A percentile compares a stretch with the other conserved stretches of the same genome.
These are phyloP conservation scores for Mycena capillaripes DNA, from an alignment of 768 basidiomycete genomes.

Conservation along the genomic window DNA sequence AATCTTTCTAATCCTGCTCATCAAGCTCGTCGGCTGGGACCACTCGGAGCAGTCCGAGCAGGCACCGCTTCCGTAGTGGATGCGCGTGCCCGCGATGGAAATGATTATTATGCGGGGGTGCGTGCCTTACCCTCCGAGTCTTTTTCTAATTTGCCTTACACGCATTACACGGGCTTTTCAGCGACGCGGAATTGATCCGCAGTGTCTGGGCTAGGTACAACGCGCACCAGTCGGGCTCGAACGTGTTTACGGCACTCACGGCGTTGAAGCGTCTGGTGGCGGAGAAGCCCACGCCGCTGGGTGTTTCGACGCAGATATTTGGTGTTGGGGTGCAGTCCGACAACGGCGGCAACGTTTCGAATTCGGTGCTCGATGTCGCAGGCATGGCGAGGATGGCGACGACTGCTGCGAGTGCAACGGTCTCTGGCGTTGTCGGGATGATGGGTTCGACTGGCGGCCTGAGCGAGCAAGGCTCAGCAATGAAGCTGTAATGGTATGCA, in stretches of 20 bases:
- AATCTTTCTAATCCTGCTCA: slow-evolving; percentile 84
- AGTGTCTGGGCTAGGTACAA: slow-evolving; percentile 87
- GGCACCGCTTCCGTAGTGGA: slow-evolving; percentile 78
- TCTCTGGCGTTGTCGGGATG: slow-evolving; percentile 90
- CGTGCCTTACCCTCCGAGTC: slow-evolving; percentile 29
- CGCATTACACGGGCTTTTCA: slow-evolving; percentile 69
- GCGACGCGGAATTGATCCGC: slow-evolving; percentile 83
- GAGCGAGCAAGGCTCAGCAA: slow-evolving; percentile 80
- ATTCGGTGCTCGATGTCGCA: slow-evolving; percentile 68
- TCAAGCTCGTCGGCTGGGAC: slow-evolving; percentile 74
- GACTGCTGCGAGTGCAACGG: slow-evolving; percentile 85
- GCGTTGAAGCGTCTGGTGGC: slow-evolving; percentile 90
- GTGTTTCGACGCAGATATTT: slow-evolving; percentile 83
- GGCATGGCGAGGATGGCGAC: slow-evolving; percentile 88
- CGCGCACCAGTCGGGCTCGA: slow-evolving; percentile 69
- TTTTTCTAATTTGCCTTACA: background rate
- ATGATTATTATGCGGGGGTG: slow-evolving; percentile 93
- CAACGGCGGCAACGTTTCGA: slow-evolving; percentile 44
- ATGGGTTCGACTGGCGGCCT: slow-evolving; percentile 79
- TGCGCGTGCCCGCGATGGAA: slow-evolving; percentile 92
- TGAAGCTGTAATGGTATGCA: slow-evolving; percentile 93
- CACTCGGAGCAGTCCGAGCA: slow-evolving; percentile 47
- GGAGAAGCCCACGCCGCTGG: slow-evolving; percentile 89
- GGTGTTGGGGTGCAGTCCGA: slow-evolving; percentile 76
- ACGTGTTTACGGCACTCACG: slow-evolving; percentile 82